Evolutionary conservation across 768 basidiomycete species (phyloP).

Genomic region (Leccinum uliginosum): DNA sequence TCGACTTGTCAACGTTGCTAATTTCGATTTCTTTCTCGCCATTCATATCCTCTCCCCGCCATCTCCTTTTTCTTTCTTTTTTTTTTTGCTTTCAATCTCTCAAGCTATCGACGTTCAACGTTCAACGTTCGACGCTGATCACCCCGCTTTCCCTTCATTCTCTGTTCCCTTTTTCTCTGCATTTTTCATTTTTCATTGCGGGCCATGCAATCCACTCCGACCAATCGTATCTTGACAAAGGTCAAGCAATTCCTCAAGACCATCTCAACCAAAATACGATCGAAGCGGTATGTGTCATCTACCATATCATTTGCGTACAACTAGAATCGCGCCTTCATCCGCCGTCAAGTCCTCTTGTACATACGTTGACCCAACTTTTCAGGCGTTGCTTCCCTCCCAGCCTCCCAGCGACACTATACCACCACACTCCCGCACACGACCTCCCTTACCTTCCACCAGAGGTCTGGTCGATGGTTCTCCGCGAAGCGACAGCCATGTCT

Average conservation of each 20-base stretch:
- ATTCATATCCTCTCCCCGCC: neutral
- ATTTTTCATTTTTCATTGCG: neutral
- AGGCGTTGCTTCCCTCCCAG: slow-evolving; percentile 6
- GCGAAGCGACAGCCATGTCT: slow-evolving; percentile 45
- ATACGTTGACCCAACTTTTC: slow-evolving; percentile 2
- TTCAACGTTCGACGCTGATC: neutral
- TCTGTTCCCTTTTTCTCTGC: neutral
- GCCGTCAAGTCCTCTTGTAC: neutral
- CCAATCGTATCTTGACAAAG: slow-evolving; percentile 12
- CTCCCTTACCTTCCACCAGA: slow-evolving; percentile 54
- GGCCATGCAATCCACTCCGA: slow-evolving; percentile 14
- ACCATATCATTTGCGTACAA: neutral
- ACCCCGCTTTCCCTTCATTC: neutral
- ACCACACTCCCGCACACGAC: slow-evolving; percentile 30
- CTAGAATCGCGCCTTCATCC: neutral
- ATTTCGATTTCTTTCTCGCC: neutral
- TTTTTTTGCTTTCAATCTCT: neutral
- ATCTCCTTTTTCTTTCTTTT: neutral
- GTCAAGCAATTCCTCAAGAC: slow-evolving; percentile 15
- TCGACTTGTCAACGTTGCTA: neutral
- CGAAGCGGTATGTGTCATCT: slow-evolving; percentile 11
- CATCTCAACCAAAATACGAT: slow-evolving; percentile 16
- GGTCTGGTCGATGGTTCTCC: slow-evolving; percentile 63
- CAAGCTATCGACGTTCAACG: neutral
- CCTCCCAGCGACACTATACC: slow-evolving; percentile 13